Percentiles rank a stretch among this genome's conserved stretches.
Evolutionary conservation across 306 rosid species (phyloP).

Genomic region (Castanea mollissima): DNA sequence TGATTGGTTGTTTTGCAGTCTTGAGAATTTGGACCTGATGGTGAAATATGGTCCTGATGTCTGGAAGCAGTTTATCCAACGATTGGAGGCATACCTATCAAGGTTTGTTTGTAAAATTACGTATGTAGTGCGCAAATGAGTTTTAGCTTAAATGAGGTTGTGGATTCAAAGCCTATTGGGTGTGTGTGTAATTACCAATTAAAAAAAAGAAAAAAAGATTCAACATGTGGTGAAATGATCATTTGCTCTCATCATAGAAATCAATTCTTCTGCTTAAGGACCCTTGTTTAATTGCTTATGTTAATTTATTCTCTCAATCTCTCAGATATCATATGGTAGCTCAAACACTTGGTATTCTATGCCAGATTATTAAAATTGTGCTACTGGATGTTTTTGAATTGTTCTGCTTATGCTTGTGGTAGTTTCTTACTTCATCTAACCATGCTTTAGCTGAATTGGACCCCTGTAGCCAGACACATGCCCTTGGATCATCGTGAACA

Average conservation of each 20-base stretch:
- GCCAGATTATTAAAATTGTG: neutral
- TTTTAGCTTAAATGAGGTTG: too few relatives aligned
- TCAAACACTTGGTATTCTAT: neutral
- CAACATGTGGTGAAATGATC: neutral
- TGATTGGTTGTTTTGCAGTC: constrained; percentile 45
- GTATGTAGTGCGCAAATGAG: neutral
- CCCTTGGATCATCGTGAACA: neutral
- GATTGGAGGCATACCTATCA: constrained; percentile 62
- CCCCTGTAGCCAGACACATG: neutral
- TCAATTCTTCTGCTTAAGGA: neutral
- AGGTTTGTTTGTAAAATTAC: constrained; percentile 51
- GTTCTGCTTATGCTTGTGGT: neutral
- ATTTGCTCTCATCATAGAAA: neutral
- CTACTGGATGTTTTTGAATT: neutral
- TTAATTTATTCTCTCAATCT: neutral
- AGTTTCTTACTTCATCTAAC: neutral
- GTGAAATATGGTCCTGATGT: constrained; percentile 81
- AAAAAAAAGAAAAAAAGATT: too few relatives aligned
- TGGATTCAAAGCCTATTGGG: too few relatives aligned
- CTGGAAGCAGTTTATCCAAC: constrained; percentile 81
- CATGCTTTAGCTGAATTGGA: neutral
- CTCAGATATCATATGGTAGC: neutral
- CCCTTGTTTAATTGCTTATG: neutral
- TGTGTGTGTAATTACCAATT: too few relatives aligned
- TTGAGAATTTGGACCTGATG: constrained; percentile 84